Evolutionary conservation across 208 protist genomes (phyloP).

Genomic region (Crithidia mellificae): DNA sequence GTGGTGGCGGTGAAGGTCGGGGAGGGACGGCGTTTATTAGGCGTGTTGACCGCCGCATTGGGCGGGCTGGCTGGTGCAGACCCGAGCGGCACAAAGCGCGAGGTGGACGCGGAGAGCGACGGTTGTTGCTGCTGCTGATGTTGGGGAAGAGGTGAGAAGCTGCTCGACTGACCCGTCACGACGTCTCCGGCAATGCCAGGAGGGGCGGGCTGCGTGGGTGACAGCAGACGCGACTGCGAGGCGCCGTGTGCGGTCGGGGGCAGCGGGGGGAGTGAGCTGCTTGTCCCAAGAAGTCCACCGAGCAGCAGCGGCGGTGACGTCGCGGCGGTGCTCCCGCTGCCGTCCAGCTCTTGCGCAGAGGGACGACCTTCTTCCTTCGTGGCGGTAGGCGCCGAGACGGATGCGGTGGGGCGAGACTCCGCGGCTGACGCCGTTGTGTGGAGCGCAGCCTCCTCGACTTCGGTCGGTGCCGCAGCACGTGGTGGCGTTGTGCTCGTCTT

Average conservation of each 20-base stretch:
- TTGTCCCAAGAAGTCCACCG: background rate
- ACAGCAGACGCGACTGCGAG: background rate
- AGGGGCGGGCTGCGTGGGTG: background rate
- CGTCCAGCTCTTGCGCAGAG: background rate
- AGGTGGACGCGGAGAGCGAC: background rate
- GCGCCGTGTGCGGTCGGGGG: background rate
- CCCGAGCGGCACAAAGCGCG: slow-evolving; percentile 1
- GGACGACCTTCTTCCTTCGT: background rate
- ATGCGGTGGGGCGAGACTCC: background rate
- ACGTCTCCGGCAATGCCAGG: background rate
- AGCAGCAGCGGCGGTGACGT: slow-evolving; percentile 1
- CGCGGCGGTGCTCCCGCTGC: background rate
- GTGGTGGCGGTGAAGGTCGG: background rate
- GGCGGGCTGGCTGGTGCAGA: background rate
- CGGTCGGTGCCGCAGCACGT: no score
- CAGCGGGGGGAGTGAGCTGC: slow-evolving; percentile 6
- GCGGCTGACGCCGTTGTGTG: background rate
- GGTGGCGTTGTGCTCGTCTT: no score
- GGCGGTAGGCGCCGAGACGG: background rate
- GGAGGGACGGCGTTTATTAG: slow-evolving; percentile 7
- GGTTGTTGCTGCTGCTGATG: background rate
- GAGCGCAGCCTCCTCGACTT: no score
- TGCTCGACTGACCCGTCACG: background rate
- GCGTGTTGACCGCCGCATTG: background rate
- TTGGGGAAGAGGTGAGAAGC: background rate